Evolutionary conservation across 1,139 yeast genomes (phyloP).

Genomic region (Geotrichum histeridarum): DNA sequence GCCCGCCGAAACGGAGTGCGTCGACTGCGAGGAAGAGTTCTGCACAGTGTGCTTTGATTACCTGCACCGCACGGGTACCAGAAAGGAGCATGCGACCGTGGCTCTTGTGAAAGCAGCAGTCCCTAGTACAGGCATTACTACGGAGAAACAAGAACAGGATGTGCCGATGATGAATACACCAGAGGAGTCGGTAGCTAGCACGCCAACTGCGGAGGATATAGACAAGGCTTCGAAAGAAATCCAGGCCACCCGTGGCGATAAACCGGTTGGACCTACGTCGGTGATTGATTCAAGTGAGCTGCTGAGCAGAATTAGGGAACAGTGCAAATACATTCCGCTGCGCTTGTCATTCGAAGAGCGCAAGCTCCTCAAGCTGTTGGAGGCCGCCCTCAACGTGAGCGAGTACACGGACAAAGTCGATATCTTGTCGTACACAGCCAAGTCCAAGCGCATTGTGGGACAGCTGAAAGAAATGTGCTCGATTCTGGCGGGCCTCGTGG

Average conservation of each 20-base stretch:
- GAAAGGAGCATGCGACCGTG: slow-evolving; percentile 9
- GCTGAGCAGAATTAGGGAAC: slow-evolving; percentile 42
- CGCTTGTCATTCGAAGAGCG: slow-evolving; percentile 61
- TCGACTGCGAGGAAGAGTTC: slow-evolving; percentile 56
- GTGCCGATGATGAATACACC: slow-evolving; percentile 1
- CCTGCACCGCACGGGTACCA: slow-evolving; percentile 57
- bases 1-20: slow-evolving; percentile 55
- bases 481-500: slow-evolving; percentile 65
- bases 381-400: slow-evolving; percentile 69
- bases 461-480: slow-evolving; percentile 70
- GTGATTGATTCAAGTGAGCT: slow-evolving; percentile 10
- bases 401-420: slow-evolving; percentile 74
- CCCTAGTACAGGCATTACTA: too few relatives aligned
- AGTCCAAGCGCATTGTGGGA: slow-evolving; percentile 59
- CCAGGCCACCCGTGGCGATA: slow-evolving; percentile 8
- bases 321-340: slow-evolving; percentile 56
- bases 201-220: slow-evolving; percentile 1
- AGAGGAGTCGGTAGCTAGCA: background rate
- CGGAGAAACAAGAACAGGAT: too few relatives aligned
- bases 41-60: slow-evolving; percentile 63
- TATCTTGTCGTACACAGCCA: slow-evolving; percentile 55
- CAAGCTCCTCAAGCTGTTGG: slow-evolving; percentile 54
- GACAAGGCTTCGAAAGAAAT: slow-evolving; percentile 1
- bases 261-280: background rate
- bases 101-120: background rate